Percentiles rank a stretch among this genome's conserved stretches.
These are phyloP conservation scores for Monascus ruber DNA, from an alignment of 2,329 filamentous ascomycete genomes.

Conservation along the genomic window DNA sequence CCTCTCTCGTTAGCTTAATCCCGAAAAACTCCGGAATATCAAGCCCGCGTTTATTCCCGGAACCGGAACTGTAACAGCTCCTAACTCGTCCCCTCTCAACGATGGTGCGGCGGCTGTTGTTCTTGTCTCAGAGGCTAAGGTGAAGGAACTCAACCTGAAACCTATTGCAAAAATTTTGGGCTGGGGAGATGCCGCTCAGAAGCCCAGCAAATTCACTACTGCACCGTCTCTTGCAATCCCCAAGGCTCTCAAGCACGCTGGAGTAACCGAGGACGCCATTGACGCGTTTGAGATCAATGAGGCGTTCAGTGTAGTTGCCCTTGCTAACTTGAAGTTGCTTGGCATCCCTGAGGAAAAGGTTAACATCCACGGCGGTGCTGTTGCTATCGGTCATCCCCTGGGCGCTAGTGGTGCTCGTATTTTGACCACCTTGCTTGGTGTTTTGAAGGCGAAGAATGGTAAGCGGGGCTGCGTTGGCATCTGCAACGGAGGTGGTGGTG, in stretches of 20 bases:
- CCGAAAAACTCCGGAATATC: constrained; percentile 72
- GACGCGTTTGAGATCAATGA: constrained; percentile 99
- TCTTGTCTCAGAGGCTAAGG: constrained; percentile 83
- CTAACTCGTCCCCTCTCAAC: constrained; percentile 92
- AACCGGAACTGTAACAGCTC: constrained; percentile 77
- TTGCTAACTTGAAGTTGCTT: constrained; percentile 92
- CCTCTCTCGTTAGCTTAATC: constrained; percentile 46
- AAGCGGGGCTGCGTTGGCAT: constrained; percentile 93
- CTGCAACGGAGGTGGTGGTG: constrained; percentile 95
- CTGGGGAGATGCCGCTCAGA: constrained; percentile 88
- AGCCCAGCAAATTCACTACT: constrained; percentile 91
- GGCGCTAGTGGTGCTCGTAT: constrained; percentile 92
- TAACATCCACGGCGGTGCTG: constrained; percentile 88
- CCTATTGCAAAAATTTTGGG: constrained; percentile 93
- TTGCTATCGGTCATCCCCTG: constrained; percentile 90
- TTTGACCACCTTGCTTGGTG: constrained; percentile 76
- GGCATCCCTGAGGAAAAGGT: constrained; percentile 71
- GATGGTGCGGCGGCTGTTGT: constrained; percentile 89
- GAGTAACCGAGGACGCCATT: constrained; percentile 62
- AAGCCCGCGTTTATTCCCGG: constrained; percentile 71
- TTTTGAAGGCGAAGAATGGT: constrained; percentile 78
- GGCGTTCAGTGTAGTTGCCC: constrained; percentile 90
- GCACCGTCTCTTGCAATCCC: constrained; percentile 88
- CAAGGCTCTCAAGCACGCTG: constrained; percentile 93
- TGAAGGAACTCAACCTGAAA: constrained; percentile 83